These are phyloP conservation scores for Populus trichocarpa DNA, from an alignment of 441 rosid species.

Conservation along the genomic window DNA sequence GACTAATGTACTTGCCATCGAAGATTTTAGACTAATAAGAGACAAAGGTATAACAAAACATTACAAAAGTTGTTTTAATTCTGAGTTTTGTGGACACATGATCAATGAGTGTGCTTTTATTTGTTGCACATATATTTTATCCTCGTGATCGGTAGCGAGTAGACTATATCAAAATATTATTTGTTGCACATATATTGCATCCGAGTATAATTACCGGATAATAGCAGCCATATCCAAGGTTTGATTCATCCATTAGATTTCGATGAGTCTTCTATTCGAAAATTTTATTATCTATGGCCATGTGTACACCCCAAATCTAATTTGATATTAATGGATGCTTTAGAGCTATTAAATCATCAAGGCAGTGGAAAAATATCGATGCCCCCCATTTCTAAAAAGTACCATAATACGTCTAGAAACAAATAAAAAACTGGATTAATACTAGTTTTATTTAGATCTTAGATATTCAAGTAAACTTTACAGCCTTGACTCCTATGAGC, in stretches of 20 bases:
- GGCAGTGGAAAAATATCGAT: no score
- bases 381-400: no score
- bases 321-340: no score
- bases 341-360: no score
- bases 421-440: no score
- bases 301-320: background rate
- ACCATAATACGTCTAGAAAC: no score
- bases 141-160: background rate
- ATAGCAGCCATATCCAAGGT: background rate
- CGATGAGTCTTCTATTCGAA: background rate
- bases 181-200: no score
- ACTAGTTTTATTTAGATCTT: no score
- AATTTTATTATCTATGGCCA: background rate
- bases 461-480: background rate
- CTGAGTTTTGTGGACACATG: background rate
- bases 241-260: background rate
- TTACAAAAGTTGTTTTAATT: no score
- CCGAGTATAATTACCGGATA: no score
- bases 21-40: background rate
- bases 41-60: no score
- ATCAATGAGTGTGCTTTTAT: background rate
- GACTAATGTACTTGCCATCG: background rate
- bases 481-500: background rate
- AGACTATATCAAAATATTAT: no score
- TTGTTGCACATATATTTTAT: background rate